These are phyloP conservation scores for Ambispora gerdemannii DNA, from an alignment of 192 early-diverging fungal genomes.

Conservation along the genomic window DNA sequence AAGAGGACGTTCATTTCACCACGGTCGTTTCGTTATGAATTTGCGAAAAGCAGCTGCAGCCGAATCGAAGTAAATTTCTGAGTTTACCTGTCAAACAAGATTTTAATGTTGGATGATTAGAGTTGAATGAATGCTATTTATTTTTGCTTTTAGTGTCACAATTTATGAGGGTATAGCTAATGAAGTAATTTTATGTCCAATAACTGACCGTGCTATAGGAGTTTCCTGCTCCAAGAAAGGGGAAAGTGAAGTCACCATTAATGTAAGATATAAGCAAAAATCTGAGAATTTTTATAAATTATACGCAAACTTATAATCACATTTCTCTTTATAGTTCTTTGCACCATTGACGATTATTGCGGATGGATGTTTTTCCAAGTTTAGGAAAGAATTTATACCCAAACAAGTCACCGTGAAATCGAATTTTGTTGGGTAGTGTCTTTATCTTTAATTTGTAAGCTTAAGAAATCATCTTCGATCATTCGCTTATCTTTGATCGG, in stretches of 20 bases:
- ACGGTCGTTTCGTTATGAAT: slow-evolving; percentile 89
- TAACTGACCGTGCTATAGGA: slow-evolving; percentile 53
- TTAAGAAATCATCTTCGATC: background rate
- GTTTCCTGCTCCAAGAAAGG: slow-evolving; percentile 48
- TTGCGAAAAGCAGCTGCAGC: slow-evolving; percentile 64
- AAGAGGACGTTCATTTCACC: slow-evolving; percentile 84
- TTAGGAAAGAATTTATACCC: slow-evolving; percentile 68
- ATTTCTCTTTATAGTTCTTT: slow-evolving; percentile 39
- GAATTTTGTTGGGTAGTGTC: slow-evolving; percentile 69
- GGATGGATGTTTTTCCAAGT: slow-evolving; percentile 95
- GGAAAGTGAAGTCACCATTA: slow-evolving; percentile 15
- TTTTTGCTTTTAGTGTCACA: slow-evolving; percentile 56
- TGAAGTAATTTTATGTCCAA: slow-evolving; percentile 53
- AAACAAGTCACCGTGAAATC: slow-evolving; percentile 54
- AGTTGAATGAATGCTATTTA: no score
- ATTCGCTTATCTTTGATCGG: background rate
- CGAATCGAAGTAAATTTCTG: slow-evolving; percentile 57
- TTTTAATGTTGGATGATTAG: no score
- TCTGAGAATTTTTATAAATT: no score
- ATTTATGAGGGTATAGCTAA: slow-evolving; percentile 75
- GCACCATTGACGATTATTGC: slow-evolving; percentile 85
- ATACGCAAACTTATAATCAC: slow-evolving; percentile 1
- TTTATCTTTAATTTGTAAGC: background rate
- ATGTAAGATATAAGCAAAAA: background rate
- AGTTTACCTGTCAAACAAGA: no score